A percentile compares a stretch with the other conserved stretches of the same genome.
phyloP scores from a whole-genome alignment of 2,329 filamentous ascomycete species.

The Botrytis byssoidea region DNA sequence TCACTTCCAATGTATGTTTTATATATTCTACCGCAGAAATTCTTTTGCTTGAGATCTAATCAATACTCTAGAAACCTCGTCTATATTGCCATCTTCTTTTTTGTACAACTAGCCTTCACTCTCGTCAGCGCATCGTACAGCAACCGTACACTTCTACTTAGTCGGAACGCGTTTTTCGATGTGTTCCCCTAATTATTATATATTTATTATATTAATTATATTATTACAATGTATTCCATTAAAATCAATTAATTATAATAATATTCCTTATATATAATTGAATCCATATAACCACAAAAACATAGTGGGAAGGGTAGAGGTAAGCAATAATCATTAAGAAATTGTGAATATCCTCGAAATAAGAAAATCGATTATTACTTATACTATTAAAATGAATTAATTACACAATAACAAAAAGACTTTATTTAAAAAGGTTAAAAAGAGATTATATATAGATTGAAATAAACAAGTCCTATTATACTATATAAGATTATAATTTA shows the following conservation, averaged over 20 bases:
- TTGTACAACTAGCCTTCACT: conserved; percentile 47
- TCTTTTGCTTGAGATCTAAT: background rate
- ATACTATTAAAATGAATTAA: background rate
- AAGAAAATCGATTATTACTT: background rate
- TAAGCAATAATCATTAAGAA: background rate
- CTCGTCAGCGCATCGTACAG: conserved; percentile 44
- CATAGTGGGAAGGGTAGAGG: background rate
- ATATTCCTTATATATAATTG: too few species aligned
- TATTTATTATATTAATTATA: too few species aligned
- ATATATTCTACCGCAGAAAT: background rate
- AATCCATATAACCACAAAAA: background rate
- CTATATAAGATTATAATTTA: background rate
- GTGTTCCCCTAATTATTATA: too few species aligned
- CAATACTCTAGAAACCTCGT: conserved; percentile 41
- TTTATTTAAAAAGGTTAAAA: background rate
- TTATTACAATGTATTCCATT: too few species aligned
- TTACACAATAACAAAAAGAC: background rate
- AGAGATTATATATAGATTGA: background rate
- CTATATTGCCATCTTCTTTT: conserved; percentile 49
- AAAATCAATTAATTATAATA: too few species aligned
- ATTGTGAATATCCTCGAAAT: background rate
- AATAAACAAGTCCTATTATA: background rate
- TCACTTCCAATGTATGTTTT: conserved; percentile 40
- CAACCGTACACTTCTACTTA: too few species aligned
- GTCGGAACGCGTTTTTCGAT: too few species aligned